Evolutionary conservation across 495 filamentous ascomycete genomes (phyloP), one percentile per base, ranked within the genome.

Genomic region (Penicillium coprophilum): DNA sequence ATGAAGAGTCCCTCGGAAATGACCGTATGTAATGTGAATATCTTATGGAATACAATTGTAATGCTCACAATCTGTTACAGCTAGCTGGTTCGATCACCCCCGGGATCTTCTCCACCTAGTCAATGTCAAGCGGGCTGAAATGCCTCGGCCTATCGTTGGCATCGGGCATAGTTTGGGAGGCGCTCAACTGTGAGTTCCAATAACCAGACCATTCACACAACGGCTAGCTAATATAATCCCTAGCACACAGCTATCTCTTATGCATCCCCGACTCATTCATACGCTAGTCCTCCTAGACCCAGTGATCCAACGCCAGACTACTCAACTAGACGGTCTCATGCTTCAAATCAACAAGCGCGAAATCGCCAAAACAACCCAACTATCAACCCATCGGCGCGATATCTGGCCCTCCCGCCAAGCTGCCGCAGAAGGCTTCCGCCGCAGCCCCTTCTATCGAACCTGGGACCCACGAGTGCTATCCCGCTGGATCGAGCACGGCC

Each of bases 141-240:
- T 97, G 89, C 85, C 88, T 4, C 87, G 89, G 11, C 93, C 94
- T 6, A 72, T 97, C n/a, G 73, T 97, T 54, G 94, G 92, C 28
- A 68, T 98, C 4, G 94, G 94, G 20, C 94, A 98, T 72, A 93
- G 88, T 67, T 88, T 91, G 79, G 94, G 94, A 60, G 92, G 82
- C 56, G 82, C 81, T 65, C 81, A 88, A 49, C 80, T 82, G 74
- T 81, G 21, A 63, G 74, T 65, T 34, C n/a, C 52, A 45, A 31
- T 28, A 31, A 24, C 50, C 32, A 23, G 9, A 17, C 30, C 11
- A 15, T n/a, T 32, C 7, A n/a, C 32, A 9, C 27, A 20, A 47
- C 27, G 55, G 23, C 45, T 38, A 21, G 41, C 50, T 55, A 50
- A 60, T 32, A 39, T 50, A 43, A 45, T 13, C 15, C 53, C 46